phyloP scores from a whole-genome alignment of 78 protist genomes.

The Dictyostelium purpureum region DNA sequence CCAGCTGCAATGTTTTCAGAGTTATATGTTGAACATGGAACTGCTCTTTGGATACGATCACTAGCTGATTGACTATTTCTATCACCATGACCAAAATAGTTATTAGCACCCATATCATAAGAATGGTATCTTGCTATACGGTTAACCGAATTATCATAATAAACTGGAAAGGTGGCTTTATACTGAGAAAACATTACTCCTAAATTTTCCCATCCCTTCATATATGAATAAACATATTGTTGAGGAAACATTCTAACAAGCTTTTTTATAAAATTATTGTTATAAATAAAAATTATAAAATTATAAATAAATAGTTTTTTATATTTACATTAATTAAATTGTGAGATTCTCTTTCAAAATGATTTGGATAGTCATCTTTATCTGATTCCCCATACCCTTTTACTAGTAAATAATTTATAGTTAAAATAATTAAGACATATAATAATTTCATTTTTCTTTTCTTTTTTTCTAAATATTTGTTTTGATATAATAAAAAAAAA shows the following conservation, averaged over 20 bases:
- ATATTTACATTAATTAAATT: slow-evolving; percentile 25
- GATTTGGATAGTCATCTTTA: slow-evolving; percentile 5
- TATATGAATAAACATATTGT: slow-evolving; percentile 10
- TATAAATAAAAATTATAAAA: too few relatives aligned
- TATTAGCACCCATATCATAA: not conserved
- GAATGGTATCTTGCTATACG: not conserved
- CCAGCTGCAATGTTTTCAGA: slow-evolving; percentile 60
- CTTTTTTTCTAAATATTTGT: not conserved
- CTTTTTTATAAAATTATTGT: slow-evolving; percentile 23
- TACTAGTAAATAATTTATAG: not conserved
- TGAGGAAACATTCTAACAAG: slow-evolving; percentile 21
- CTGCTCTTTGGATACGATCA: not conserved
- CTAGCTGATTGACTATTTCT: slow-evolving; percentile 16
- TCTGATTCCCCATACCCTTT: slow-evolving; percentile 19
- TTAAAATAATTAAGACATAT: not conserved
- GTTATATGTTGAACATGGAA: not conserved
- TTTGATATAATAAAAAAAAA: too few relatives aligned
- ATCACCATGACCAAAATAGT: slow-evolving; percentile 2
- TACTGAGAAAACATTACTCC: not conserved
- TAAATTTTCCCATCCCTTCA: too few relatives aligned
- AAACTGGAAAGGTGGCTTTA: slow-evolving; percentile 3
- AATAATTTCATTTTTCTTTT: not conserved
- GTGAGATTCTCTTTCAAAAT: slow-evolving; percentile 23
- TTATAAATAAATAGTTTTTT: too few relatives aligned
- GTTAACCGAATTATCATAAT: not conserved